These are phyloP conservation scores for Coemansia sp. DNA, from an alignment of 192 early-diverging fungal species.

Conservation along the genomic window DNA sequence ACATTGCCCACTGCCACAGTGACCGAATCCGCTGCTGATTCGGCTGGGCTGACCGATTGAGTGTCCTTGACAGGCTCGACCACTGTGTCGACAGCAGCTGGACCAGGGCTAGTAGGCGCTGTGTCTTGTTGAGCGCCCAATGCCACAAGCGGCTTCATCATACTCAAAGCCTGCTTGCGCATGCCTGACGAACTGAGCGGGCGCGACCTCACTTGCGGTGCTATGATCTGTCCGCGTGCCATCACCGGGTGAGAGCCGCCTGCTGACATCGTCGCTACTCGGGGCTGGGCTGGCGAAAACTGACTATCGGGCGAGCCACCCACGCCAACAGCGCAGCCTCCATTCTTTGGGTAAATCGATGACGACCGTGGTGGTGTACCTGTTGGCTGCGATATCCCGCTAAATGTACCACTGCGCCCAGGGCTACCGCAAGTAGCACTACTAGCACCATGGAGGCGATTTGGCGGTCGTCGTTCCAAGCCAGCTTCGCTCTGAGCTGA, in stretches of 20 bases:
- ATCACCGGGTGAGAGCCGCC: conserved; percentile 19
- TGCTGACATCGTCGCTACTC: conserved; percentile 24
- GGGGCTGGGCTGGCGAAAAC: conserved; percentile 20
- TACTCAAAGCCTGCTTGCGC: conserved; percentile 19
- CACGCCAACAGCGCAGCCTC: not conserved
- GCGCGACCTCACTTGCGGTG: not conserved
- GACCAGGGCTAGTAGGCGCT: not conserved
- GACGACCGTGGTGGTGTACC: conserved; percentile 3
- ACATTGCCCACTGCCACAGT: not conserved
- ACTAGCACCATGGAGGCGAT: not conserved
- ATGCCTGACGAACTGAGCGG: not conserved
- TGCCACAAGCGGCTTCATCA: conserved; percentile 28
- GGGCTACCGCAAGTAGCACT: not conserved
- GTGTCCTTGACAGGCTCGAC: not conserved
- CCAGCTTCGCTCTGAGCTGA: conserved; percentile 15
- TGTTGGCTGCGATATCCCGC: not conserved
- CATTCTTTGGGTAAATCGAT: conserved; percentile 21
- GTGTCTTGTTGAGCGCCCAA: not conserved
- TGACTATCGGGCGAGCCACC: conserved; percentile 5
- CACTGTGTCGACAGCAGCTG: not conserved
- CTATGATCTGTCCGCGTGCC: conserved; percentile 33
- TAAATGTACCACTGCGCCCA: not conserved
- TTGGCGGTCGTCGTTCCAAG: not conserved
- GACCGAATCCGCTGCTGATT: not conserved
- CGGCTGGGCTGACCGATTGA: not conserved